These are phyloP conservation scores for Aspergillus candidus DNA, from an alignment of 2,329 filamentous ascomycete genomes.

Conservation along the genomic window DNA sequence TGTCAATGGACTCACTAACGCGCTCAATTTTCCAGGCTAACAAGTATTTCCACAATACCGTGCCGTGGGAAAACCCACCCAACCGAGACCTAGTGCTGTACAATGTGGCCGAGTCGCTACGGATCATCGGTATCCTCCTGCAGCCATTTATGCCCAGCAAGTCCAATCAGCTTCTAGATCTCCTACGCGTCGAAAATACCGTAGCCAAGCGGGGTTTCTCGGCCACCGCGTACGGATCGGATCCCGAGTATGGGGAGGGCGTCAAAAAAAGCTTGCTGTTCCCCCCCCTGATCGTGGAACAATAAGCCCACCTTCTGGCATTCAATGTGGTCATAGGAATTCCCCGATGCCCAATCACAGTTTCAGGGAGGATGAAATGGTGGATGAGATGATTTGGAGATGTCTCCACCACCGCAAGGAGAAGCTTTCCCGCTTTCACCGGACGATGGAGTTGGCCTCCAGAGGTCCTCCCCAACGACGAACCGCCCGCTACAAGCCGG, in stretches of 20 bases:
- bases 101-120: slow-evolving; percentile 66
- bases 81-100: slow-evolving; percentile 60
- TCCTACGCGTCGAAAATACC: slow-evolving; percentile 60
- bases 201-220: slow-evolving; percentile 55
- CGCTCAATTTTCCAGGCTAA: slow-evolving; percentile 50
- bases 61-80: slow-evolving; percentile 59
- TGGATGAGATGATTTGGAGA: slow-evolving; percentile 14
- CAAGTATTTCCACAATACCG: slow-evolving; percentile 56
- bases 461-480: slow-evolving; percentile 10
- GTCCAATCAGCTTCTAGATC: slow-evolving; percentile 64
- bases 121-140: slow-evolving; percentile 74
- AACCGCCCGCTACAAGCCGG: slow-evolving; percentile 2
- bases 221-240: slow-evolving; percentile 57
- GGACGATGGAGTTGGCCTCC: slow-evolving; percentile 15
- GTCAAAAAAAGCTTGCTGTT: slow-evolving; percentile 47
- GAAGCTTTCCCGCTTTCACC: slow-evolving; percentile 16
- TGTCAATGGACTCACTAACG: neutral
- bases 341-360: slow-evolving; percentile 15
- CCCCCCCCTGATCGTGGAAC: slow-evolving; percentile 40
- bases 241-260: slow-evolving; percentile 62
- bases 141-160: slow-evolving; percentile 89
- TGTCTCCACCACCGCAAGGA: slow-evolving; percentile 16
- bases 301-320: slow-evolving; percentile 19
- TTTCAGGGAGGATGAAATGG: too few relatives aligned
- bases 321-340: slow-evolving; percentile 27